phyloP scores from a whole-genome alignment of 352 stramenopile genomes.

The Pythium guiyangense region DNA sequence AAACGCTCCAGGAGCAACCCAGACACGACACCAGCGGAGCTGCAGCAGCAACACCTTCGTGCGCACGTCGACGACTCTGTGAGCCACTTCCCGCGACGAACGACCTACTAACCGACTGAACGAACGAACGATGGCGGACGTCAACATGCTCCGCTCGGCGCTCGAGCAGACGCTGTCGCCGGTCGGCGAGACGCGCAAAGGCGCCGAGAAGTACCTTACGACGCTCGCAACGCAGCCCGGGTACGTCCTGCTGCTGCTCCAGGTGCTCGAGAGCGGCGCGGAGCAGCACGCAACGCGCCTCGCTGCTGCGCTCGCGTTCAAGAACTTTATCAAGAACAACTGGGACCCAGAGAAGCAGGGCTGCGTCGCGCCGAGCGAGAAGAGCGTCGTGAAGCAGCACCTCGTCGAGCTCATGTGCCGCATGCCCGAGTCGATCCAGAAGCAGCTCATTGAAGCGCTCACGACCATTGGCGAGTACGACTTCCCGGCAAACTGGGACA shows the following conservation, averaged over 20 bases:
- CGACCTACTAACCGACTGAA: no score
- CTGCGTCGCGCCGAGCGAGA: slow-evolving; percentile 82
- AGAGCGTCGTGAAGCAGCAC: slow-evolving; percentile 95
- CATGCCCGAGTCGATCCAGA: slow-evolving; percentile 90
- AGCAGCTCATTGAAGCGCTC: slow-evolving; percentile 96
- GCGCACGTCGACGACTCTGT: no score
- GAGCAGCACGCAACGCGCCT: slow-evolving; percentile 70
- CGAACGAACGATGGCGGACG: slow-evolving; percentile 61
- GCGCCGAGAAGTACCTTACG: slow-evolving; percentile 61
- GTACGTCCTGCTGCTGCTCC: slow-evolving; percentile 72
- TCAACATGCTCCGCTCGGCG: slow-evolving; percentile 64
- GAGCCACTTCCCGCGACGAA: no score
- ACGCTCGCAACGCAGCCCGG: slow-evolving; percentile 54
- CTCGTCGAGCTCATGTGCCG: slow-evolving; percentile 99
- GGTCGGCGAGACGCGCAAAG: slow-evolving; percentile 63
- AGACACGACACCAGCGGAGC: no score
- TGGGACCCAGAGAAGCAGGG: slow-evolving; percentile 91
- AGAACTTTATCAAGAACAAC: slow-evolving; percentile 98
- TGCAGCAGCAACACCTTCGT: no score
- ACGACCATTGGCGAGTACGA: slow-evolving; percentile 96
- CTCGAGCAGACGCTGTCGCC: slow-evolving; percentile 80
- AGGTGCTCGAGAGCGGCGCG: slow-evolving; percentile 58
- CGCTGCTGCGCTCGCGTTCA: slow-evolving; percentile 89
- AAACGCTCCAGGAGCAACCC: no score
- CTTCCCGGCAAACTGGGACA: slow-evolving; percentile 96